Percentiles rank a stretch among this genome's conserved stretches.
Evolutionary conservation across 2,329 filamentous ascomycete genomes (phyloP).

Genomic region (Scytalidium sp.): DNA sequence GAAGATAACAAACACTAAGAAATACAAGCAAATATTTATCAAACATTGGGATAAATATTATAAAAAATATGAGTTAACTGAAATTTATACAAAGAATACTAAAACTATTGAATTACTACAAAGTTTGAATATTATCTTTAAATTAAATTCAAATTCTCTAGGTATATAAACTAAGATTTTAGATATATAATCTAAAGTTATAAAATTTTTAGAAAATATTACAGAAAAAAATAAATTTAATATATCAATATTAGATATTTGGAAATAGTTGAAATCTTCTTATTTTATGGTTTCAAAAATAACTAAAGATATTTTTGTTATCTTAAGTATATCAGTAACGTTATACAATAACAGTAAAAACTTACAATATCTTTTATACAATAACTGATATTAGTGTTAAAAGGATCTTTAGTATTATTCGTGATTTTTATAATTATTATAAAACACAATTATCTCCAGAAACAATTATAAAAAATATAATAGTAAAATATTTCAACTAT

Average conservation of each 20-base stretch:
- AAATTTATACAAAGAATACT: too few relatives aligned
- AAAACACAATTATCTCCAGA: background rate
- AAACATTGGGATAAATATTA: too few relatives aligned
- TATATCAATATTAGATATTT: background rate
- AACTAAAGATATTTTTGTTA: constrained; percentile 1
- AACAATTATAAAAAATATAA: too few relatives aligned
- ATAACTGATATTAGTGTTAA: constrained; percentile 3
- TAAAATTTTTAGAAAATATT: background rate
- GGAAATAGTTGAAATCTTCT: background rate
- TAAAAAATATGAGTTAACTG: too few relatives aligned
- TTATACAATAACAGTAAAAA: background rate
- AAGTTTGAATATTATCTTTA: too few relatives aligned
- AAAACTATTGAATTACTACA: too few relatives aligned
- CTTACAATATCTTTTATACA: background rate
- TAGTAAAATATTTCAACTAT: too few relatives aligned
- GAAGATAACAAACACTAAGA: too few relatives aligned
- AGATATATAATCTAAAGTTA: background rate
- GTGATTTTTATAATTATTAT: background rate
- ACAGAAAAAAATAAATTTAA: background rate
- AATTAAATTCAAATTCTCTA: too few relatives aligned
- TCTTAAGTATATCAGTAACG: background rate
- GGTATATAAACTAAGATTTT: too few relatives aligned
- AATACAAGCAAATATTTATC: too few relatives aligned
- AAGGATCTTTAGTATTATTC: constrained; percentile 3
- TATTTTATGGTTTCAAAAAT: background rate